Evolutionary conservation across 2,329 filamentous ascomycete species (phyloP).

Genomic region (Neonectria sp.): DNA sequence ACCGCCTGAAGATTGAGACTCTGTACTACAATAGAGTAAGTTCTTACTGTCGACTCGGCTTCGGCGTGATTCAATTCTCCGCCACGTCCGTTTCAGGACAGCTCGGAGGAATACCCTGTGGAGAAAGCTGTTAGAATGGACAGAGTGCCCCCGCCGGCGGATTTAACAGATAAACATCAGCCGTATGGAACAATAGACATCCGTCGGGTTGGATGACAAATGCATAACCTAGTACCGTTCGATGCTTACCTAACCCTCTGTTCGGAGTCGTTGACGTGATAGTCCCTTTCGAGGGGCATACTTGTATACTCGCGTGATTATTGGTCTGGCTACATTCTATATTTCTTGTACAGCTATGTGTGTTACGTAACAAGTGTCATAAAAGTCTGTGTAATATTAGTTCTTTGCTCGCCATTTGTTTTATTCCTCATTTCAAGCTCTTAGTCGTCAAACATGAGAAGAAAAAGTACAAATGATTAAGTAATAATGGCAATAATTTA

Average conservation of each 20-base stretch:
- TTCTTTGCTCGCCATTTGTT: not conserved
- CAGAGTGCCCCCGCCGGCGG: not conserved
- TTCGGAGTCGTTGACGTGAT: not conserved
- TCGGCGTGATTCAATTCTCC: not conserved
- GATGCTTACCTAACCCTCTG: not conserved
- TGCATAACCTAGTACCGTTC: not conserved
- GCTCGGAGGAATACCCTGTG: not conserved
- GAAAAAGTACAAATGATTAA: not conserved
- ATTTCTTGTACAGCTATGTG: not conserved
- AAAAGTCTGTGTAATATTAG: not conserved
- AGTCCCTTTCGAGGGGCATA: not conserved
- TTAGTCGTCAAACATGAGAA: not conserved
- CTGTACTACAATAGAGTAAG: not conserved
- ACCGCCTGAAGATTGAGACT: not conserved
- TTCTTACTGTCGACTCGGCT: not conserved
- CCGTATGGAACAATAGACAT: not conserved
- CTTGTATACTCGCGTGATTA: not conserved
- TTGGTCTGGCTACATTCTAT: not conserved
- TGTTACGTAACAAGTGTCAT: not conserved
- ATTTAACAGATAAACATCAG: not conserved
- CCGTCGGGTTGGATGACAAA: not conserved
- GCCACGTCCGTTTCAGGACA: not conserved
- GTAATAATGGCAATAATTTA: no score
- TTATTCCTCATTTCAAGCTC: no score
- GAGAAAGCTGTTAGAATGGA: not conserved